These are phyloP conservation scores for Suhomyces atakaporum DNA, from an alignment of 1,139 yeast species.

Conservation along the genomic window DNA sequence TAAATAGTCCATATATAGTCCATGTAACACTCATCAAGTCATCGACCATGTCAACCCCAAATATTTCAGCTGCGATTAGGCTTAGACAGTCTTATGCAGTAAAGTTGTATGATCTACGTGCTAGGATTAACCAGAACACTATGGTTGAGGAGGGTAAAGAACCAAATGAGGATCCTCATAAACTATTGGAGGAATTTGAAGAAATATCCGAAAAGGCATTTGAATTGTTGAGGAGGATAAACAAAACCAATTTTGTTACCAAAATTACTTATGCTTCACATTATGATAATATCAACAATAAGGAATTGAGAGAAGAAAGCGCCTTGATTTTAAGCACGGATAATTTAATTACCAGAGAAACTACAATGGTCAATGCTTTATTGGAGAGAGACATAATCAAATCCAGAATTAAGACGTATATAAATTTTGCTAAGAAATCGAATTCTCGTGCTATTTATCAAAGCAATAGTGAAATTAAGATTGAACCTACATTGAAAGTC, in stretches of 20 bases:
- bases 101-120: background rate
- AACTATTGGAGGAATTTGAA: slow-evolving; percentile 1
- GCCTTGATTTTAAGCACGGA: background rate
- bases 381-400: slow-evolving; percentile 1
- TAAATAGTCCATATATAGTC: too few species aligned
- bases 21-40: too few species aligned
- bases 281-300: slow-evolving; percentile 1
- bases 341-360: background rate
- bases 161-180: slow-evolving; percentile 2
- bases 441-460: background rate
- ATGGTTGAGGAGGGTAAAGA: slow-evolving; percentile 1
- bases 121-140: background rate
- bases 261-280: slow-evolving; percentile 1
- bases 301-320: background rate
- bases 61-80: slow-evolving; percentile 10
- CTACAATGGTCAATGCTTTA: background rate
- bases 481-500: background rate
- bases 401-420: background rate
- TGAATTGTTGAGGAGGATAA: slow-evolving; percentile 1
- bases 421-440: background rate
- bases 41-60: too few species aligned
- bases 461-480: slow-evolving; percentile 1
- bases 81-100: slow-evolving; percentile 1
- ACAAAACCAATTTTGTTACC: slow-evolving; percentile 1
- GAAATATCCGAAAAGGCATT: background rate